Conservation (phyloP, 2,329 filamentous ascomycete genomes). For the Exophiala phaeomuriformis region DNA sequence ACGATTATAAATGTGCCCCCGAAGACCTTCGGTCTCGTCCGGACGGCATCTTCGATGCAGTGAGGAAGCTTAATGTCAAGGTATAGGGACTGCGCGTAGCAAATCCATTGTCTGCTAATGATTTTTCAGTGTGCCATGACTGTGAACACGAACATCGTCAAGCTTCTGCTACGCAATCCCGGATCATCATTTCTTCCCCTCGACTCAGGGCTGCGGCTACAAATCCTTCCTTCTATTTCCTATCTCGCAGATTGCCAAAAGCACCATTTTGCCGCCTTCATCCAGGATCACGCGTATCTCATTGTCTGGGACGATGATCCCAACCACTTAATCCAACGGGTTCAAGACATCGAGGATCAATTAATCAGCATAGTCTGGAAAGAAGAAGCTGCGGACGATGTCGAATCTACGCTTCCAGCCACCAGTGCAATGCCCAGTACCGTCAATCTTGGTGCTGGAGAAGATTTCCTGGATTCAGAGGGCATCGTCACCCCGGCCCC, state of each 20-base stretch:
- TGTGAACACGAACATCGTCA: conserved; percentile 57
- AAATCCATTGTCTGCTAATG: neutral
- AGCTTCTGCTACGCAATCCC: conserved; percentile 49
- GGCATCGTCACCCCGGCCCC: conserved; percentile 37
- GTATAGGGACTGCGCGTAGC: conserved; percentile 34
- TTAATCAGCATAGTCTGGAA: conserved; percentile 30
- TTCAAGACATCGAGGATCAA: conserved; percentile 45
- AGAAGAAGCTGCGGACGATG: conserved; percentile 34
- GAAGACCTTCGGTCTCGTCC: conserved; percentile 40
- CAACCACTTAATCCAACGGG: conserved; percentile 48
- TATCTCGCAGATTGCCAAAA: conserved; percentile 55
- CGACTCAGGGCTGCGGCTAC: conserved; percentile 51
- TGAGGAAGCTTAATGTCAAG: conserved; percentile 47
- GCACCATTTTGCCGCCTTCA: conserved; percentile 60
- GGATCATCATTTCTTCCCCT: conserved; percentile 52
- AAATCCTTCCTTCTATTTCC: conserved; percentile 53
- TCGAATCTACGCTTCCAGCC: conserved; percentile 33
- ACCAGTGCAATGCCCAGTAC: conserved; percentile 18
- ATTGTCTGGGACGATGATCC: conserved; percentile 60
- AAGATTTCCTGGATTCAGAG: conserved; percentile 29
- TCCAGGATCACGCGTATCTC: conserved; percentile 50
- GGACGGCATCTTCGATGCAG: conserved; percentile 45
- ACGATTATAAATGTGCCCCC: conserved; percentile 48
- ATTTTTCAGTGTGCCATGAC: conserved; percentile 55
- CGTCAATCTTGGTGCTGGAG: conserved; percentile 8